Evolutionary conservation across 163 green algal species (phyloP), one percentile per base, ranked within the genome.

Genomic region (Picocystis sp.): DNA sequence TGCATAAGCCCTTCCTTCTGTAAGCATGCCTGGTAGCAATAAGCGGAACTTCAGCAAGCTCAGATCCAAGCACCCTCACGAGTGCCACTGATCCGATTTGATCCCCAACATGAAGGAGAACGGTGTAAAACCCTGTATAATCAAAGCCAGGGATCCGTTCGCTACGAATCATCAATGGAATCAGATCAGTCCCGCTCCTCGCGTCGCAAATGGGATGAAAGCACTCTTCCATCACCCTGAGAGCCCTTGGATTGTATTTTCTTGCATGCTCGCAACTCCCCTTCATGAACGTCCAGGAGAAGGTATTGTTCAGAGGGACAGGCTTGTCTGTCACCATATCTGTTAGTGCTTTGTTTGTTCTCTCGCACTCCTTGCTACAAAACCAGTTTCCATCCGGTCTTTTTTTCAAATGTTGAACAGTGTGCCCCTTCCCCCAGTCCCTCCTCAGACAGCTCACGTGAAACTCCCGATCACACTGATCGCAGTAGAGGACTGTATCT

Each of bases 391-490:
- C 64, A n/a, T 43, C 34, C 13, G 64, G 64, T 6, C 68, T 17
- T 12, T 59, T 33, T 34, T 24, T 54, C n/a, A 54, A 21, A 38
- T 38, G 29, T 38, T 38, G 29, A 11, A 38, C 8, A 8, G 29
- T 38, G 29, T 38, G 29, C 29, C 29, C 29, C 8, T 38, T 38
- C 3, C 29, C 29, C 29, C 29, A 38, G 47, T 54, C n/a, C n/a
- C 8, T 50, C 6, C 22, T 8, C 3, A 22, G 17, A 34, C 47
- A 47, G 10, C 50, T 74, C 33, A 93, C 84, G 62, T 96, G 87
- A 72, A 84, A 95, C 76, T 96, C 87, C 21, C 82, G 71, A 75
- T 96, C 86, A 67, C 87, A 96, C 64, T 89, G 81, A 72, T 96
- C 87, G 62, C 87, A 96, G 56, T 95, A 77, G 49, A 96, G 79